Base-by-base conservation (phyloP, 148 eudicot genomes). In the Diospyros kaki region DNA sequence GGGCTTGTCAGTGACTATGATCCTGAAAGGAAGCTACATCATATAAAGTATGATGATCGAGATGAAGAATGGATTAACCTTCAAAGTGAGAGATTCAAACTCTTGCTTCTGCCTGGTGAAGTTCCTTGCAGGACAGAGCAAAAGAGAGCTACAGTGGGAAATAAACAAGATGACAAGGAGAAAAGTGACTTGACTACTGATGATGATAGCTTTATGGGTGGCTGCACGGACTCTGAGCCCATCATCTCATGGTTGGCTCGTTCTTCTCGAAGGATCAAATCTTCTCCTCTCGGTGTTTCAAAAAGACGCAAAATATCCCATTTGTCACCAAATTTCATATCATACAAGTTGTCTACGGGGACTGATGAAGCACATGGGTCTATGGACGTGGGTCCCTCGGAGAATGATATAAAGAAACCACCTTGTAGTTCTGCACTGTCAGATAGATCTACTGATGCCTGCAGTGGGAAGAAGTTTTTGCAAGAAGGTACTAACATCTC, bases 1-100 rank as follows among this genome's bases (percentile, higher is more conserved):
- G 99, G 99, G 58, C 83, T 86, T 77, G 93, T 96, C 50, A 84
- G 58, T 86, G 93, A 80, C 70, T 96, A 88, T 77, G 84, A 90
- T 73, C 81, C 89, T 4, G 87, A 83, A 71, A 86, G 76, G 76
- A 84, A 87, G 75, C 88, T 83, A 71, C 98, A 96, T 82, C 98
- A 88, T 81, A 82, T 96, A 45, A 89, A 91, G 76, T 96, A 96
- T 80, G 97, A 96, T 75, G 99, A 96, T 65, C 84, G 89, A 66
- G 98, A 93, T 44, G 93, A 93, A 75, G 99, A 93, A 81, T 93
- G 94, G 98, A 81, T 96, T 66, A 77, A 89, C 79, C 98, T 96
- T 54, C 85, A 80, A 54, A 82, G 83, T 72, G 99, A 96, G 85
- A 88, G 84, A 78, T 87, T 96, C 72, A 93, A 91, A 83, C 91